phyloP scores from a whole-genome alignment of 306 rosid species.

The Dalbergia oliveri region DNA sequence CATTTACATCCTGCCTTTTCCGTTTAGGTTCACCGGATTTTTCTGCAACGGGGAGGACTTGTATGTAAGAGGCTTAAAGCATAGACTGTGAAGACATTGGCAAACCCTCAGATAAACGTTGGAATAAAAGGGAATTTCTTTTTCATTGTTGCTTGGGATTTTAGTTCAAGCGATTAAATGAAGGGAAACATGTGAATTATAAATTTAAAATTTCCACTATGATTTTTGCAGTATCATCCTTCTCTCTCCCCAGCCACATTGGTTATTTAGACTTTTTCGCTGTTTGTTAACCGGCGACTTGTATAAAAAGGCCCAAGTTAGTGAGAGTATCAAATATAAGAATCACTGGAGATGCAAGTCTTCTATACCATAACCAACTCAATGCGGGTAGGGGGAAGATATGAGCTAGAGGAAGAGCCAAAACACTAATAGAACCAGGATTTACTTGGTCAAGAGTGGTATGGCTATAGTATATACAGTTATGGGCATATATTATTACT shows the following conservation, averaged over 20 bases:
- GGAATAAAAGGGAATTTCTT: conserved; percentile 1
- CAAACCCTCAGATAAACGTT: background rate
- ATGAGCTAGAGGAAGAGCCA: too few species aligned
- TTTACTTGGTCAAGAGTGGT: too few species aligned
- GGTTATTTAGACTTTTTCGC: background rate
- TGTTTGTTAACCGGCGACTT: background rate
- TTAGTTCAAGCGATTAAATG: conserved; percentile 8
- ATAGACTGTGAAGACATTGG: background rate
- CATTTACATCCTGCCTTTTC: background rate
- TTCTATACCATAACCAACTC: too few species aligned
- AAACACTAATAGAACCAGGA: too few species aligned
- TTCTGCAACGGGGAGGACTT: conserved; percentile 12
- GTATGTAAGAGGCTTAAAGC: background rate
- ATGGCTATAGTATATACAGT: too few species aligned
- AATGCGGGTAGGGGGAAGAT: too few species aligned
- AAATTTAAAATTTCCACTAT: background rate
- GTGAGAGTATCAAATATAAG: too few species aligned
- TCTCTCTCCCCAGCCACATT: background rate
- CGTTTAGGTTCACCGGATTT: conserved; percentile 26
- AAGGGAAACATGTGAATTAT: background rate
- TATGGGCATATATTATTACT: too few species aligned
- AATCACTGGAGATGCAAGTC: too few species aligned
- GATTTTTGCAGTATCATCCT: background rate
- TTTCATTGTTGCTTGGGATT: conserved; percentile 11
- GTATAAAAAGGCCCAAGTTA: too few species aligned